Base-by-base conservation (phyloP, 495 filamentous ascomycete species). In the Aspergillus sparsus region DNA sequence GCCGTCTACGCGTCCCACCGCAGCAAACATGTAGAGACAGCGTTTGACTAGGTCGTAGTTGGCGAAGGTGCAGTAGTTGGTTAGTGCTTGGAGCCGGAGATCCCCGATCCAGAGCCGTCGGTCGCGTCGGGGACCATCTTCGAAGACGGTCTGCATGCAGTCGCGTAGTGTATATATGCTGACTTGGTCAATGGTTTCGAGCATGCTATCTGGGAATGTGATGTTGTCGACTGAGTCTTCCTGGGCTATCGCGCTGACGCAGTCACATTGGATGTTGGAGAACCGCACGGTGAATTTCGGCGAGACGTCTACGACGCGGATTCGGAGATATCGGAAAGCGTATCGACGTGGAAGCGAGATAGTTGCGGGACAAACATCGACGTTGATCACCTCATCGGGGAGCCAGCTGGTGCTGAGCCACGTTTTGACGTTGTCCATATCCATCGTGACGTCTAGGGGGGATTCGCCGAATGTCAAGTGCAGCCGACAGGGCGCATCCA, bases 371-470 rank as follows among this genome's bases (percentile, higher is more conserved):
- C 39, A 42, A 11, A 42, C 15, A 15, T 42, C 39, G 5, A 42
- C 39, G 39, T 42, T 42, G 39, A 42, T 11, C 6, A 42, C 39
- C 39, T 42, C 39, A 15, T 42, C 39, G 12, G 39, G 39, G 9
- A 42, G 39, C 39, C 39, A 42, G 39, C 12, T 15, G 39, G 39
- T 42, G 39, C 39, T 42, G 39, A 42, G 12, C 39, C 39, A 42
- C 12, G 39, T 42, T 15, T 42, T 42, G 39, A 42, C 39, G 39
- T 42, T 42, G 39, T 42, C 39, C 39, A 42, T 42, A 15, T 42
- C 39, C 39, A 42, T 42, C 39, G 39, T 42, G 12, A 42, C 39
- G 39, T 42, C 39, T 11, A 42, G 15, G 39, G 15, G 39, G 6
- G 39, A 42, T 15, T 42, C 39, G 39, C 39, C 39, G 39, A 42